Base-by-base conservation (phyloP, 345 rosid species). In the Clausena lansium region DNA sequence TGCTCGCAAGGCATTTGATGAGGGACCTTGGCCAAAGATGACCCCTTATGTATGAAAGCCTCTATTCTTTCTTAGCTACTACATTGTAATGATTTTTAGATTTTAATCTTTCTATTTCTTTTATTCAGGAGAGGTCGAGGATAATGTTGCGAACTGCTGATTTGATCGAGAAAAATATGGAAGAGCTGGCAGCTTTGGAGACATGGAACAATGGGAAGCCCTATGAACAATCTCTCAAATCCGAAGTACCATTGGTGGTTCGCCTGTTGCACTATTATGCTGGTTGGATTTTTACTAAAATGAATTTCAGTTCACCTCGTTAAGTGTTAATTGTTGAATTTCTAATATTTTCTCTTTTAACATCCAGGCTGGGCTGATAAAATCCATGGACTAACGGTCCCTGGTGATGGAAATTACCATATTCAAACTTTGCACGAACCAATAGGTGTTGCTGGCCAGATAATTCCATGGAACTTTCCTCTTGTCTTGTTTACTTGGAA, bases 151-250 rank as follows among this genome's bases (percentile, higher is more conserved):
- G 85, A 13, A 88, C 89, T 24, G 98, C 98, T 1, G 98, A 94
- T 84, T 89, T 96, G 86, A 83, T 96, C 11, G 98, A 96, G 84
- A 92, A 90, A 84, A 94, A 96, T 76, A 89, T 79, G 30, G 93
- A 94, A 32, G 97, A 96, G 79, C 84, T 96, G 13, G 99, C 98
- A 1, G 83, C 97, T 62, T 84, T 96, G 5, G 99, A 96, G 88
- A 83, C 97, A 57, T 96, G 99, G 99, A 88, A 96, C 81, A 91
- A 90, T 82, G 99, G 99, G 78, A 96, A 96, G 84, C 91, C 94
- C 66, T 87, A 83, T 76, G 91, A 89, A 80, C 99, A 96, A 76
- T 39, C 99, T 52, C 82, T 79, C 30, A 84, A 79, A 32, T 2
- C 77, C 0, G 99, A 96, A 83, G 54, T 94, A 52, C 98, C 99